Evolutionary conservation across 148 eudicot genomes (phyloP), one percentile per base, ranked within the genome.

Genomic region (Rhododendron kiyosumense): DNA sequence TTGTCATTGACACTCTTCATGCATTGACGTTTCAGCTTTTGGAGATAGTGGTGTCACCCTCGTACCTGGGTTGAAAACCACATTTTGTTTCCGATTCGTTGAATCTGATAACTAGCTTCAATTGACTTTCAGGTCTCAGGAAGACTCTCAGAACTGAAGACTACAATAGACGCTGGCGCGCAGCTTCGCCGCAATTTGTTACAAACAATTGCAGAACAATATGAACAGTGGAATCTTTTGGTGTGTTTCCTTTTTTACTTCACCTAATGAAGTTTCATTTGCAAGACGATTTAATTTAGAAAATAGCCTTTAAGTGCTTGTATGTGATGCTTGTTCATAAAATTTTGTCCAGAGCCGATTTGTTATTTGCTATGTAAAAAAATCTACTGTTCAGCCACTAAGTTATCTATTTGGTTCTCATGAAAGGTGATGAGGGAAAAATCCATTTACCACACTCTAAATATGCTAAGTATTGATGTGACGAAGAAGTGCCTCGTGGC

Each of bases 391-490:
- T 81, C 52, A 20, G 36, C 78, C 80, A 88, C 77, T 65, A 49
- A 77, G 9, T 82, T 61, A 24, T 76, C 84, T 85, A 46, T 87
- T 85, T 85, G 65, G n/a, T 34, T 32, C 76, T 84, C 5, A 11
- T 78, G 86, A 75, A 87, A 97, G 98, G 99, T 91, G 89, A 94
- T 89, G 89, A 93, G 88, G 91, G 98, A 97, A 88, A 97, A 97
- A 87, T 94, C 95, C 71, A 88, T 97, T 84, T 94, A 95, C 91
- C 99, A 95, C 91, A 95, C 95, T 61, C 90, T 97, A 28, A 97
- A 97, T 87, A 95, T 94, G 99, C 99, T 97, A 69, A 97, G 99
- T 91, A 92, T 97, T 82, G 99, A 97, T 89, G 99, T 97, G 57
- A 92, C 99, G 14, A 97, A 92, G 93, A 97, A 97, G 90, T 97